phyloP scores from a whole-genome alignment of 768 basidiomycete genomes.

The Trametes maxima region DNA sequence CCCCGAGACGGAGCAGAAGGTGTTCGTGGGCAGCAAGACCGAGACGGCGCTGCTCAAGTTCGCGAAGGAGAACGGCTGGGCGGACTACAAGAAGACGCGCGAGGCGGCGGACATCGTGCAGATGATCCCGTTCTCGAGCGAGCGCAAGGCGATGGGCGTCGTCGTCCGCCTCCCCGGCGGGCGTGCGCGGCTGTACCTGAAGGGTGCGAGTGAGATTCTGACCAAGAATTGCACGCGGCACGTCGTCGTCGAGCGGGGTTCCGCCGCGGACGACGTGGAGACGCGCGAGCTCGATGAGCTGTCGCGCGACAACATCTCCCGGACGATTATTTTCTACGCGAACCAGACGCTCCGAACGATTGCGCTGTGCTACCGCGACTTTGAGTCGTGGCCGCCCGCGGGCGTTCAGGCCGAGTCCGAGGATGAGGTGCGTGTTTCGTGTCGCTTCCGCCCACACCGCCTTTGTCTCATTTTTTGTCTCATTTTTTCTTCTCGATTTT shows the following conservation, averaged over 20 bases:
- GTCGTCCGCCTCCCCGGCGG: slow-evolving; percentile 65
- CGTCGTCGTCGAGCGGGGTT: slow-evolving; percentile 61
- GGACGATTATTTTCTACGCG: slow-evolving; percentile 97
- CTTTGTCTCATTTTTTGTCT: neutral
- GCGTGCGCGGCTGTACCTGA: slow-evolving; percentile 73
- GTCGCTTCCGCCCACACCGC: neutral
- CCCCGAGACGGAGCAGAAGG: slow-evolving; percentile 54
- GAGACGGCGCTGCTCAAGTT: slow-evolving; percentile 90
- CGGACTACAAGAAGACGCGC: slow-evolving; percentile 65
- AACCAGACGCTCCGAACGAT: slow-evolving; percentile 95
- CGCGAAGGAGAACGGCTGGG: slow-evolving; percentile 80
- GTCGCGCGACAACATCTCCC: slow-evolving; percentile 78
- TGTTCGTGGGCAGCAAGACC: slow-evolving; percentile 93
- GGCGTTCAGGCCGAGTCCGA: slow-evolving; percentile 43
- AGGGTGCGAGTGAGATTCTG: slow-evolving; percentile 94
- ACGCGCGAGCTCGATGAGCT: slow-evolving; percentile 63
- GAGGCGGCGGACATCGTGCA: slow-evolving; percentile 67
- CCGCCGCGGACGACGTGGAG: slow-evolving; percentile 45
- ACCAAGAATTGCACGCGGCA: slow-evolving; percentile 74
- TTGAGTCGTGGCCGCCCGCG: slow-evolving; percentile 81
- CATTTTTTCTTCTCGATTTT: no score
- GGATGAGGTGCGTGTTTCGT: slow-evolving; percentile 52
- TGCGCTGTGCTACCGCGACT: slow-evolving; percentile 90
- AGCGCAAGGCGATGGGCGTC: slow-evolving; percentile 93
- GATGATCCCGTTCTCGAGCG: slow-evolving; percentile 92